These are phyloP conservation scores for Ceratobasidium sp. DNA, from an alignment of 1,284 basidiomycete species.

Conservation along the genomic window DNA sequence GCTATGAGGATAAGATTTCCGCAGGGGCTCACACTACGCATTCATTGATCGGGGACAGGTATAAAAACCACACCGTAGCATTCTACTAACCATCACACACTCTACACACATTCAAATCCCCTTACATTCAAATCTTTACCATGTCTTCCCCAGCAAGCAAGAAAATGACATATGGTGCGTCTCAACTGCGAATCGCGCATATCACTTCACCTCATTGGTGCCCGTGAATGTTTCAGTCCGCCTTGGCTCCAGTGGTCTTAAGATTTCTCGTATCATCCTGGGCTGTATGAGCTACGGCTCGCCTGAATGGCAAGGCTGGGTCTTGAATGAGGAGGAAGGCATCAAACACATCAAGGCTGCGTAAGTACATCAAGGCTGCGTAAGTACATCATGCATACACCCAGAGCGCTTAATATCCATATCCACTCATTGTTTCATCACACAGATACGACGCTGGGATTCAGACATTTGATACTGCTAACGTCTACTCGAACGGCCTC, in stretches of 20 bases:
- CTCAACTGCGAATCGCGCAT: background rate
- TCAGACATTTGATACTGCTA: slow-evolving; percentile 64
- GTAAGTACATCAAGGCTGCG: slow-evolving; percentile 45
- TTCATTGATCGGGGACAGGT: too few species aligned
- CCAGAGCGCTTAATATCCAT: background rate
- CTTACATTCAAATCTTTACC: background rate
- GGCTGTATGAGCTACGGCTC: slow-evolving; percentile 52
- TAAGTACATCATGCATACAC: background rate
- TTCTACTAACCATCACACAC: too few species aligned
- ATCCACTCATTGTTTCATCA: slow-evolving; percentile 3
- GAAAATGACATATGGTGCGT: slow-evolving; percentile 38
- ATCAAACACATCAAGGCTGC: slow-evolving; percentile 51
- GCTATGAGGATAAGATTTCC: too few species aligned
- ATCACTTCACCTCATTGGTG: background rate
- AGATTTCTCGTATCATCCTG: slow-evolving; percentile 52
- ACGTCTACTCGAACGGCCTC: slow-evolving; percentile 49
- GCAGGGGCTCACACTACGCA: too few species aligned
- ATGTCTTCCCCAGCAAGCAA: slow-evolving; percentile 17
- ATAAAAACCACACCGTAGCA: too few species aligned
- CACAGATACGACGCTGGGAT: slow-evolving; percentile 58
- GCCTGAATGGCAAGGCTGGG: slow-evolving; percentile 48
- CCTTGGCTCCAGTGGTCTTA: slow-evolving; percentile 50
- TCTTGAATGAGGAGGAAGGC: slow-evolving; percentile 51
- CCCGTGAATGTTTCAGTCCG: slow-evolving; percentile 47
- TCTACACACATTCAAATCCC: background rate